phyloP scores from a whole-genome alignment of 2,329 filamentous ascomycete genomes.

The Trichophyton verrucosum region DNA sequence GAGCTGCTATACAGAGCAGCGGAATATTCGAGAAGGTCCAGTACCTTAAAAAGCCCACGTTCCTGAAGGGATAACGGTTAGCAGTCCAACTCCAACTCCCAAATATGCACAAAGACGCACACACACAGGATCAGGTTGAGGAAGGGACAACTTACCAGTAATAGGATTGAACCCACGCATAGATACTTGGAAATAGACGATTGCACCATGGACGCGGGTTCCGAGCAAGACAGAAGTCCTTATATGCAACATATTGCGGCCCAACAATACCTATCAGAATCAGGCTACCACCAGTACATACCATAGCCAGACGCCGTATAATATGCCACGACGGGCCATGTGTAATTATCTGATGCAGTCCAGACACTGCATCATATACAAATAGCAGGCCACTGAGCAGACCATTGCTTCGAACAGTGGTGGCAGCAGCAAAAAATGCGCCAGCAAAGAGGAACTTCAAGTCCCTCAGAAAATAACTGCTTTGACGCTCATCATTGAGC shows the following conservation, averaged over 20 bases:
- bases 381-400: constrained; percentile 70
- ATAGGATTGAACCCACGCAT: constrained; percentile 71
- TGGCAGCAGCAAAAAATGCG: constrained; percentile 57
- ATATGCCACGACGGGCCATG: constrained; percentile 27
- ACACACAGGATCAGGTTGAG: too few species aligned
- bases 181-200: constrained; percentile 67
- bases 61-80: constrained; percentile 43
- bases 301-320: constrained; percentile 43
- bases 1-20: constrained; percentile 70
- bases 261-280: constrained; percentile 55
- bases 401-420: constrained; percentile 71
- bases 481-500: constrained; percentile 22
- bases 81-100: background rate
- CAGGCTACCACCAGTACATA: constrained; percentile 54
- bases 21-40: constrained; percentile 82
- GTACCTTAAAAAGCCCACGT: constrained; percentile 75
- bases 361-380: constrained; percentile 45
- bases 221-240: constrained; percentile 48
- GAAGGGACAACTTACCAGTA: constrained; percentile 59
- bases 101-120: background rate
- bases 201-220: constrained; percentile 60
- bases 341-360: constrained; percentile 31
- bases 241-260: constrained; percentile 67
- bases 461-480: constrained; percentile 27
- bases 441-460: constrained; percentile 50